These are phyloP conservation scores for Wickerhamomyces queroliae DNA, from an alignment of 805 yeast species.

Conservation along the genomic window DNA sequence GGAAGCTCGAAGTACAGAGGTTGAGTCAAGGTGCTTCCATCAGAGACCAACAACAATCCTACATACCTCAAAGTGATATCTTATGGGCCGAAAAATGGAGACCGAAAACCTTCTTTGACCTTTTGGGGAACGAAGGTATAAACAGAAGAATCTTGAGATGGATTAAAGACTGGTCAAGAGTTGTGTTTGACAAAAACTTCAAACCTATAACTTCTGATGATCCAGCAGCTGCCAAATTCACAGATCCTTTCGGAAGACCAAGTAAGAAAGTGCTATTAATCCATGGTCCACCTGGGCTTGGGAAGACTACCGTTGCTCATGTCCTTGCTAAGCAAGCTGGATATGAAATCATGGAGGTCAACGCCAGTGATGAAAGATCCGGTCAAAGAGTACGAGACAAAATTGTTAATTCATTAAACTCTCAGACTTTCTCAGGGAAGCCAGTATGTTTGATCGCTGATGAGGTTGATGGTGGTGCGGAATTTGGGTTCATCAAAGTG, in stretches of 20 bases:
- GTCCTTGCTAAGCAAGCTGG: constrained; percentile 79
- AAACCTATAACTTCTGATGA: constrained; percentile 19
- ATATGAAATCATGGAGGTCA: constrained; percentile 74
- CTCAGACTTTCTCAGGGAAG: constrained; percentile 59
- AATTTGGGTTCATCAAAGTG: constrained; percentile 53
- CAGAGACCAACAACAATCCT: not conserved
- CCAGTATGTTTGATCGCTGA: constrained; percentile 85
- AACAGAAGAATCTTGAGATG: constrained; percentile 57
- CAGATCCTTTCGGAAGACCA: constrained; percentile 56
- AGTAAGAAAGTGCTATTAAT: constrained; percentile 59
- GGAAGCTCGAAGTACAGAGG: constrained; percentile 23
- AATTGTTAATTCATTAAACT: constrained; percentile 54
- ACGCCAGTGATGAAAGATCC: constrained; percentile 77
- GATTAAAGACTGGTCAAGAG: constrained; percentile 62
- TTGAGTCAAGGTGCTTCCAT: constrained; percentile 6
- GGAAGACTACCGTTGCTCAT: constrained; percentile 88
- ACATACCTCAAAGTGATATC: constrained; percentile 7
- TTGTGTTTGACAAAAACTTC: constrained; percentile 44
- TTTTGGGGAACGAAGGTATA: constrained; percentile 62
- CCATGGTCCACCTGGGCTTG: constrained; percentile 92
- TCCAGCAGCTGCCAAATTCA: constrained; percentile 4
- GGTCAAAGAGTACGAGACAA: constrained; percentile 51
- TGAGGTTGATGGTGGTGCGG: constrained; percentile 81
- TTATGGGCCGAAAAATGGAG: constrained; percentile 65
- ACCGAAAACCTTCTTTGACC: constrained; percentile 56